phyloP scores from a whole-genome alignment of 257 asterid species.

The Prunella vulgaris region DNA sequence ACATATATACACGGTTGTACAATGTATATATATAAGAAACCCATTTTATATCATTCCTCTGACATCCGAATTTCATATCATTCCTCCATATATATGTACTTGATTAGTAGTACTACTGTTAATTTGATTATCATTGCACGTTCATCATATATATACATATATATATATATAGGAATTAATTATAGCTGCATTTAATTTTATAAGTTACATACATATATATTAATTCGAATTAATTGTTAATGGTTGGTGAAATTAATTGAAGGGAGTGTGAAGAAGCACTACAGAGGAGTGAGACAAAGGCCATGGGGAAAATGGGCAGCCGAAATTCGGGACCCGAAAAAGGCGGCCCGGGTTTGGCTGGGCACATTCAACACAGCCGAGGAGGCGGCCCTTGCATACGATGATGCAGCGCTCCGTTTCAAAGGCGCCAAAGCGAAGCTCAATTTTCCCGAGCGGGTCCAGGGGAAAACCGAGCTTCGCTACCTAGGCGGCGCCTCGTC shows the following conservation, averaged over 20 bases:
- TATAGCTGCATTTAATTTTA: too few species aligned
- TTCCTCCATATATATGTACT: too few species aligned
- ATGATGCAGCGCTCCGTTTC: constrained; percentile 77
- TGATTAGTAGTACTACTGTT: too few species aligned
- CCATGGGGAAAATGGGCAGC: constrained; percentile 99
- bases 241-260: neutral
- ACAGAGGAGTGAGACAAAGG: constrained; percentile 80
- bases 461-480: constrained; percentile 33
- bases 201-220: too few species aligned
- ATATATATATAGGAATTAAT: too few species aligned
- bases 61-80: too few species aligned
- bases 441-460: constrained; percentile 72
- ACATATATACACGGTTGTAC: too few species aligned
- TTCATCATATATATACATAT: too few species aligned
- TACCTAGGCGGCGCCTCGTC: neutral
- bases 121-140: too few species aligned
- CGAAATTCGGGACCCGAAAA: constrained; percentile 73
- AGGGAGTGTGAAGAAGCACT: constrained; percentile 47
- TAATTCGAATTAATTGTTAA: too few species aligned
- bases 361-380: constrained; percentile 87
- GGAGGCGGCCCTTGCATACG: constrained; percentile 91
- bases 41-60: too few species aligned
- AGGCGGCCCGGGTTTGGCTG: constrained; percentile 84
- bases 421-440: constrained; percentile 87
- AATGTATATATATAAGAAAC: too few species aligned